Evolutionary conservation across 2,329 filamentous ascomycete species (phyloP), one percentile per base, ranked within the genome.

Genomic region (Colletotrichum gigasporum): DNA sequence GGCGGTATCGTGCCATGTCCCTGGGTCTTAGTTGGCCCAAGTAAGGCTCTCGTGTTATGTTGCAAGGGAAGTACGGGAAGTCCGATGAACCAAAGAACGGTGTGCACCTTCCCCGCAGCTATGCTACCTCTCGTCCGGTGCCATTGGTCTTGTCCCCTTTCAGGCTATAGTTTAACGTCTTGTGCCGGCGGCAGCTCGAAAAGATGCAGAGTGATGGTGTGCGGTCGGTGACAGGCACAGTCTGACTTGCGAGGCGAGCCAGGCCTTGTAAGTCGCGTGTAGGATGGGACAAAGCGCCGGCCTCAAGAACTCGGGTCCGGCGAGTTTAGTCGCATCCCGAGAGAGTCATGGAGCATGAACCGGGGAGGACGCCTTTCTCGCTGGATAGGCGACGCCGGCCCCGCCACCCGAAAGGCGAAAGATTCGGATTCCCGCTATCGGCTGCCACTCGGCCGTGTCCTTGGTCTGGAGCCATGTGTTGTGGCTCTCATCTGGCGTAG

Each of bases 1-100:
- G 35, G 26, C 11, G 50, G 24, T 35, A 62, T 57, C 52, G 35
- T 62, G 44, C 42, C 59, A 57, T 57, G 35, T 22, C 44, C 53
- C 37, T 28, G 53, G 54, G 59, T 45, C 53, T 58, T 59, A 45
- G 32, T 52, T n/a, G 35, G 28, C 20, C 35, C 44, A 26, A 51
- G 53, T 57, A 57, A 50, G 52, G 59, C 22, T 57, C 22, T 63
- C 54, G 45, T 45, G 53, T 56, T 56, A 26, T 63, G 24, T 30
- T 39, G 45, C 28, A 24, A 45, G 35, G 30, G 24, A 24, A 41
- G 16, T 32, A 50, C 44, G 55, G 60, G 37, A 63, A 47, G 55
- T 53, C 47, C 32, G 55, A 60, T 53, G 55, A 53, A 35, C 59
- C 30, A 35, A 53, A 42, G 20, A 60, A 52, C 32, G 55, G 55